phyloP scores from a whole-genome alignment of 2,329 filamentous ascomycete species.

The Xylariaceae sp. region DNA sequence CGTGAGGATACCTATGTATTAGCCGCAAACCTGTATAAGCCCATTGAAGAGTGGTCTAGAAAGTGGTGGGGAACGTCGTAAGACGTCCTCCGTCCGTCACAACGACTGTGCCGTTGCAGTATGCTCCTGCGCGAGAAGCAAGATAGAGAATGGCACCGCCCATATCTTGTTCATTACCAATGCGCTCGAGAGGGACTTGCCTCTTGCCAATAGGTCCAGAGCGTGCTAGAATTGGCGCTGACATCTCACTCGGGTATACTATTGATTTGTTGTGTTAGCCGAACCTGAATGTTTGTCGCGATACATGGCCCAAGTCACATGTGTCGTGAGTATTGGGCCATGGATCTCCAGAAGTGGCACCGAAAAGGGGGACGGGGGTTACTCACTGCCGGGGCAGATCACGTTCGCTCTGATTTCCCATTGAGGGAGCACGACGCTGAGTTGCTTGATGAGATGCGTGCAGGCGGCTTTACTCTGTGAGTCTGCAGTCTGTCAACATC shows the following conservation, averaged over 20 bases:
- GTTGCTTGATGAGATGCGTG: conserved; percentile 66
- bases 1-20: background rate
- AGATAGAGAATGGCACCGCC: conserved; percentile 61
- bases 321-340: background rate
- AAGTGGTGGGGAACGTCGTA: conserved; percentile 49
- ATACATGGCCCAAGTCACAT: background rate
- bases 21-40: background rate
- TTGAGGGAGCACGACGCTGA: conserved; percentile 60
- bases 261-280: conserved; percentile 1
- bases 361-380: background rate
- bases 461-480: conserved; percentile 72
- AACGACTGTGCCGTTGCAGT: conserved; percentile 59
- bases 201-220: conserved; percentile 36
- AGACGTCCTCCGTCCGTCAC: conserved; percentile 60
- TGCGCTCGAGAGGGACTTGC: conserved; percentile 52
- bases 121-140: conserved; percentile 58
- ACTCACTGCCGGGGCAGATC: conserved; percentile 47
- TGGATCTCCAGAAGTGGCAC: background rate
- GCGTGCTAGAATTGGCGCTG: conserved; percentile 42
- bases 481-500: conserved; percentile 34
- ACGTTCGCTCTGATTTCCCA: conserved; percentile 52
- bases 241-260: conserved; percentile 60
- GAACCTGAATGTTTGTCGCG: background rate
- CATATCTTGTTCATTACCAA: conserved; percentile 59
- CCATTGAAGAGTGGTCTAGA: conserved; percentile 32